Base-by-base conservation (phyloP, 2,329 filamentous ascomycete genomes). In the Metarhizium robertsii region DNA sequence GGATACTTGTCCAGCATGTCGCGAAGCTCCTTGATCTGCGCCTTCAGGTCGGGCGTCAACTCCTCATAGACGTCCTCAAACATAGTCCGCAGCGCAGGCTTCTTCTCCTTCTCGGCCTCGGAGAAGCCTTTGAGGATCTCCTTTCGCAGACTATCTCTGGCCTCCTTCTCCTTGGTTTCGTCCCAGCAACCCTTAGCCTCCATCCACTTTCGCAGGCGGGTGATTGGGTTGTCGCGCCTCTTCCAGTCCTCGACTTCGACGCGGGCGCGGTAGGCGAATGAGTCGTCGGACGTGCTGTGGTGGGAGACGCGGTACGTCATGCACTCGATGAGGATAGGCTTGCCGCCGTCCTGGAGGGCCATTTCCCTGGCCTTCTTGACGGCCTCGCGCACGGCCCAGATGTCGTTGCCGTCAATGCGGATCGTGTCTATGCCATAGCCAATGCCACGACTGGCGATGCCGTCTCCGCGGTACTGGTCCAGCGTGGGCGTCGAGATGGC, bases 291-390 rank as follows among this genome's bases (percentile, higher is more conserved):
- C 0, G 94, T 99, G 71, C 90, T 96, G 74, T 99, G 94, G 68
- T 99, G 91, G 6, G 89, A 92, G 47, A 97, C 92, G n/a, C 94
- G 90, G 73, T 99, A 99, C 29, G 89, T 92, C 89, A 99, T 95
- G 55, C 91, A 91, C 73, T 99, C 94, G 45, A 99, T 87, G 7
- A 99, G 75, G 0, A 99, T 81, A 0, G 90, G 91, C 59, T 81
- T 84, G 4, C 90, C 88, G n/a, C 89, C 90, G 47, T 89, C 84
- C 55, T 87, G 76, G 3, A 97, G 78, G 0, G 92, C 92, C 65
- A 92, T 82, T 51, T 82, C 79, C 2, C 92, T 81, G 0, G 94
- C 94, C 67, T 82, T 81, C 65, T 83, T 83, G 29, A 88, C 94
- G 0, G 84, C 90, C 70, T 91, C 87, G 45, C 88, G 80, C 0